phyloP scores from a whole-genome alignment of 306 rosid species.

The Hippophae gyantsensis region DNA sequence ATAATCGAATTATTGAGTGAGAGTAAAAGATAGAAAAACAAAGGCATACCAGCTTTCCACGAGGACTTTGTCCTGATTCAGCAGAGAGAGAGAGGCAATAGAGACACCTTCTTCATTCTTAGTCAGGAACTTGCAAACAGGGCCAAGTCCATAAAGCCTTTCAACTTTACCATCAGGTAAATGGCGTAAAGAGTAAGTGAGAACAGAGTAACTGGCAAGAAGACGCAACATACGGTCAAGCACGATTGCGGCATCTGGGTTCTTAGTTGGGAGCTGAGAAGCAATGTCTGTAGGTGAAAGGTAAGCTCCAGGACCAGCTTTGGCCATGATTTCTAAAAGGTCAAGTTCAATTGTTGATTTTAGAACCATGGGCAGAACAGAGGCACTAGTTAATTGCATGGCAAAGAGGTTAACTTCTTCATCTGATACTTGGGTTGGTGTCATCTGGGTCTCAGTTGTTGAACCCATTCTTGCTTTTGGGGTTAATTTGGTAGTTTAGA shows the following conservation, averaged over 20 bases:
- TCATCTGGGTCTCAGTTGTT: constrained; percentile 50
- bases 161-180: constrained; percentile 45
- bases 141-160: constrained; percentile 68
- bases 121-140: constrained; percentile 70
- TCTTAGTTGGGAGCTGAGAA: constrained; percentile 48
- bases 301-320: constrained; percentile 47
- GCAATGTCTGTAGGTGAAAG: constrained; percentile 50
- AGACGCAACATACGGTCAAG: constrained; percentile 74
- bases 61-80: constrained; percentile 87
- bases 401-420: constrained; percentile 86
- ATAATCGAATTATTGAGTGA: no score
- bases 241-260: constrained; percentile 58
- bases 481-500: no score
- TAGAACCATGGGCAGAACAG: constrained; percentile 76
- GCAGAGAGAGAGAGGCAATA: constrained; percentile 60
- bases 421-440: constrained; percentile 59
- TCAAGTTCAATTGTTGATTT: constrained; percentile 75
- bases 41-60: constrained; percentile 82
- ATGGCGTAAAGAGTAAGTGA: constrained; percentile 32
- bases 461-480: constrained; percentile 43
- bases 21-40: not conserved
- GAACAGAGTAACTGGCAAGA: constrained; percentile 63
- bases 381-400: constrained; percentile 79
- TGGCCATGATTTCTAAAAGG: constrained; percentile 63
- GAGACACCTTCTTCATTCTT: constrained; percentile 86